Conservation (phyloP, 495 filamentous ascomycete genomes). For the Daldinia grandis region DNA sequence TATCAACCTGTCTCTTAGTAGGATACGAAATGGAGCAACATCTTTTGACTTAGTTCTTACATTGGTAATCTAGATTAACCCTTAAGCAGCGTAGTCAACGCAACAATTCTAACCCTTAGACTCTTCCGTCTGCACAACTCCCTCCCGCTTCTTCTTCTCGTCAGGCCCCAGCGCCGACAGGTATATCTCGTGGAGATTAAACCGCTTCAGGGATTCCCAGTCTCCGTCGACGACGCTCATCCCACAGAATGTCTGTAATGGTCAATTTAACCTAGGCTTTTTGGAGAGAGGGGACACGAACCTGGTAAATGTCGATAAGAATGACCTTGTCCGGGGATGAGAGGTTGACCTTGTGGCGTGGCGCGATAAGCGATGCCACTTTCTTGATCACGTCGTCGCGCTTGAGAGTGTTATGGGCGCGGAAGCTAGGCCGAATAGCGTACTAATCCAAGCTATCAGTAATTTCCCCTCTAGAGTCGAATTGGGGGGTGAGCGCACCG, state of each 20-base stretch:
- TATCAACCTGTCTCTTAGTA: no score
- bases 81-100: no score
- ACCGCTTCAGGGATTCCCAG: slow-evolving; percentile 58
- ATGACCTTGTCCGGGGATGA: slow-evolving; percentile 83
- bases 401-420: slow-evolving; percentile 79
- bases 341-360: slow-evolving; percentile 82
- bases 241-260: slow-evolving; percentile 51
- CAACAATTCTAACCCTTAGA: not conserved
- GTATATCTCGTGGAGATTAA: slow-evolving; percentile 59
- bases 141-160: slow-evolving; percentile 11
- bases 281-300: slow-evolving; percentile 40
- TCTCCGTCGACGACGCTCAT: slow-evolving; percentile 62
- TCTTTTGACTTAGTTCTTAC: no score
- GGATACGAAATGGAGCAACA: no score
- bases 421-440: slow-evolving; percentile 85
- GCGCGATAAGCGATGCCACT: slow-evolving; percentile 66
- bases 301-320: slow-evolving; percentile 88
- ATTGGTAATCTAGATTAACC: no score
- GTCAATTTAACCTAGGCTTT: not conserved
- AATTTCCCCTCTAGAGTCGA: not conserved
- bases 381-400: slow-evolving; percentile 80
- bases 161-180: slow-evolving; percentile 39
- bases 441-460: slow-evolving; percentile 63
- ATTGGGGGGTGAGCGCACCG: slow-evolving; percentile 28
- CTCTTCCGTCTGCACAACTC: not conserved